phyloP scores from a whole-genome alignment of 106 monocot species.

The Xerophyta viscosa region DNA sequence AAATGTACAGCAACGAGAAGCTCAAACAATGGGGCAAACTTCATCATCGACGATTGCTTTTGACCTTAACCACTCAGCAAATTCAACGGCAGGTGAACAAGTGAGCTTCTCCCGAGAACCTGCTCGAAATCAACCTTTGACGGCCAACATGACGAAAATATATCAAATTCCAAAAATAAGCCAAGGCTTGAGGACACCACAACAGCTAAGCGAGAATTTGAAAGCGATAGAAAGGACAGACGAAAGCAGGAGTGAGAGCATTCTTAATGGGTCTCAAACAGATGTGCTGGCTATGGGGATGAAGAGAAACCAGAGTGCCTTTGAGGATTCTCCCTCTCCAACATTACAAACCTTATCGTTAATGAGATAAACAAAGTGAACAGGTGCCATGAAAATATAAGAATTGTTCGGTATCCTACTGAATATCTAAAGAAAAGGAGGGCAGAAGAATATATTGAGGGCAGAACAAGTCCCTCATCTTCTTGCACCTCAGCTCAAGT shows the following conservation, averaged over 20 bases:
- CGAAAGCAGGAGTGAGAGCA: not conserved
- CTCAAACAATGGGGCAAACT: constrained; percentile 1
- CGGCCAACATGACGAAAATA: not conserved
- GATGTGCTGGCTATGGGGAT: constrained; percentile 6
- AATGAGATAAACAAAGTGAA: not conserved
- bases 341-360: not conserved
- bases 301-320: constrained; percentile 17
- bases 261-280: not conserved
- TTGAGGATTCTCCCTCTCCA: constrained; percentile 5
- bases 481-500: not conserved
- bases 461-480: not conserved
- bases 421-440: not conserved
- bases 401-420: not conserved
- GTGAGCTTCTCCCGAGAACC: constrained; percentile 6
- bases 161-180: not conserved
- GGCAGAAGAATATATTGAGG: not conserved
- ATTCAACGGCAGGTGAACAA: constrained; percentile 8
- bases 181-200: not conserved
- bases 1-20: constrained; percentile 5
- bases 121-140: not conserved
- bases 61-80: constrained; percentile 16
- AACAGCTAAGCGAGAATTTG: constrained; percentile 15
- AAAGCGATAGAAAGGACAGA: constrained; percentile 24
- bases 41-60: constrained; percentile 4
- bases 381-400: not conserved